Conservation (phyloP, 768 basidiomycete genomes). For the Lactarius sanguifluus region DNA sequence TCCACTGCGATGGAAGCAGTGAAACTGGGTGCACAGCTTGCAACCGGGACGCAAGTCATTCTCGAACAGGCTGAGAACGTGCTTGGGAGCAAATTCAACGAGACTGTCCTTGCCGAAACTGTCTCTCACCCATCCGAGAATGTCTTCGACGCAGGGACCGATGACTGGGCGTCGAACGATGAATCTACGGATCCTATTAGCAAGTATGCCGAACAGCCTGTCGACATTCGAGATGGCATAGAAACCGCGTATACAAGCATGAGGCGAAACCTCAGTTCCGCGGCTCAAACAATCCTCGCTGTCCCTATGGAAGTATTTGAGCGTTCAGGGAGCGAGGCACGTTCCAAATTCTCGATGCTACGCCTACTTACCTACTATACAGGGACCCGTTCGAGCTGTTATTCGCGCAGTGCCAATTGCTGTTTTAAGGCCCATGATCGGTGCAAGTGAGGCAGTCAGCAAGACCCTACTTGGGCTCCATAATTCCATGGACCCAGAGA, state of each 20-base stretch:
- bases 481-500: conserved; percentile 87
- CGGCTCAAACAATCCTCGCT: conserved; percentile 96
- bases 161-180: conserved; percentile 44
- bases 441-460: conserved; percentile 93
- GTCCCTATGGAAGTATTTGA: conserved; percentile 99
- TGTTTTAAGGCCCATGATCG: conserved; percentile 97
- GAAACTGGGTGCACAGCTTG: conserved; percentile 89
- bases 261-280: conserved; percentile 82
- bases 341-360: conserved; percentile 30
- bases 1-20: conserved; percentile 95
- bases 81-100: conserved; percentile 74
- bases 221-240: conserved; percentile 80
- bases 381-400: conserved; percentile 93
- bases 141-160: conserved; percentile 33
- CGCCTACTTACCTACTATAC: conserved; percentile 17
- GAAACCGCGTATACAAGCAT: conserved; percentile 90
- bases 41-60: conserved; percentile 97
- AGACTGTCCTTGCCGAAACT: conserved; percentile 65
- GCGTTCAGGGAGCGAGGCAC: conserved; percentile 84
- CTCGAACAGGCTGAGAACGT: conserved; percentile 93
- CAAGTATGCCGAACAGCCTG: conserved; percentile 90
- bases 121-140: conserved; percentile 41
- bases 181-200: conserved; percentile 63
- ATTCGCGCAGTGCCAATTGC: conserved; percentile 97
- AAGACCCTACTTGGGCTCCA: conserved; percentile 93